Evolutionary conservation across 139 green algal genomes (phyloP), one percentile per base, ranked within the genome.

Genomic region (Zygnema cylindricum): DNA sequence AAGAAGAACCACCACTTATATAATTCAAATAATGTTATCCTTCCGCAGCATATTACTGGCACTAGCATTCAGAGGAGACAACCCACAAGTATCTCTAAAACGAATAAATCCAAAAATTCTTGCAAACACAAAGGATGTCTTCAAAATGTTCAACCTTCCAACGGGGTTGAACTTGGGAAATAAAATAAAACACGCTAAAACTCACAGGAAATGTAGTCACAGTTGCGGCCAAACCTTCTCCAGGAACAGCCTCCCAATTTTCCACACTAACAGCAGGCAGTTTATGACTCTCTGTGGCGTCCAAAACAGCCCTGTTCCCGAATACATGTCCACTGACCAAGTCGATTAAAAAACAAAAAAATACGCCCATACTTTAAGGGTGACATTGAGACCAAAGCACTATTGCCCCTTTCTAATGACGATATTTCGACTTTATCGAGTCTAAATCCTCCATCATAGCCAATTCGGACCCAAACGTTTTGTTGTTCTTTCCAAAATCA

Each of bases 191-290:
- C 21, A 43, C 73, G 23, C 21, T n/a, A n/a, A n/a, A n/a, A 84
- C 35, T 3, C 33, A 84, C 77, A 21, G 49, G 3, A 41, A 85
- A 21, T 40, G 81, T 63, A 7, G 76, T 83, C 2, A 92, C 81
- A 32, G 32, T 41, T 7, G 87, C 91, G 35, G 86, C 49, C 32
- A 93, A 79, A 32, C 91, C 91, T 7, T 86, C 40, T 21, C 91
- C 91, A 2, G 76, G 71, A 32, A 91, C 76, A 22, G 79, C 40
- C 3, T 41, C 43, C 33, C 90, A 90, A 40, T 88, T 55, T 3
- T 35, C 69, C 35, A 92, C 78, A 16, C n/a, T 30, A 30, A 93
- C 85, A 23, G 40, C 39, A 16, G 86, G 87, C 25, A 93, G 38
- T 0, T 38, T 55, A 1, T 38, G 1, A 0, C 55, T 77, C 23